phyloP scores from a whole-genome alignment of 2,329 filamentous ascomycete species.

The Fusarium sp. region DNA sequence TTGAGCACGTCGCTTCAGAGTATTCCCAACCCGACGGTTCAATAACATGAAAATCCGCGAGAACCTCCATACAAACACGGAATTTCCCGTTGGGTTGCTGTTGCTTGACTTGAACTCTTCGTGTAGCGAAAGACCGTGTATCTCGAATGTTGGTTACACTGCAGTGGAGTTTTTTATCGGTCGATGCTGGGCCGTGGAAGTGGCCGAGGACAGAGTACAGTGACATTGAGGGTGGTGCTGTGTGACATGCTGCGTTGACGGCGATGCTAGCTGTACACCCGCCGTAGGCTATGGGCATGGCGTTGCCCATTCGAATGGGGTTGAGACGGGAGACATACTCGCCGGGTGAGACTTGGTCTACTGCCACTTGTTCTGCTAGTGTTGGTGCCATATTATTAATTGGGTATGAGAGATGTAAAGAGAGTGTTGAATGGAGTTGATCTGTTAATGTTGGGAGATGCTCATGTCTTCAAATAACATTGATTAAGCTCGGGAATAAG shows the following conservation, averaged over 20 bases:
- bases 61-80: constrained; percentile 56
- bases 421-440: not conserved
- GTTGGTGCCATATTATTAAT: constrained; percentile 9
- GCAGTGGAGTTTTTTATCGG: constrained; percentile 52
- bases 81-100: constrained; percentile 50
- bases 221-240: constrained; percentile 52
- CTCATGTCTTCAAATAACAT: not conserved
- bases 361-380: constrained; percentile 37
- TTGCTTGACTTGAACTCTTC: constrained; percentile 59
- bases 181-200: constrained; percentile 59
- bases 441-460: not conserved
- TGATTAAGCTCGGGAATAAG: not conserved
- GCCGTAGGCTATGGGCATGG: constrained; percentile 56
- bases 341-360: constrained; percentile 36
- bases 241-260: constrained; percentile 55
- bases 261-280: constrained; percentile 58
- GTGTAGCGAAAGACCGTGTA: constrained; percentile 61
- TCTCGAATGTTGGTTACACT: constrained; percentile 54
- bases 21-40: constrained; percentile 55
- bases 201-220: constrained; percentile 61
- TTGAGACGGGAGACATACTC: constrained; percentile 44
- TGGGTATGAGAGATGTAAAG: not conserved
- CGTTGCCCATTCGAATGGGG: constrained; percentile 50
- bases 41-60: constrained; percentile 60
- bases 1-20: constrained; percentile 49